These are phyloP conservation scores for Pluteus cervinus DNA, from an alignment of 768 basidiomycete species.

Conservation along the genomic window DNA sequence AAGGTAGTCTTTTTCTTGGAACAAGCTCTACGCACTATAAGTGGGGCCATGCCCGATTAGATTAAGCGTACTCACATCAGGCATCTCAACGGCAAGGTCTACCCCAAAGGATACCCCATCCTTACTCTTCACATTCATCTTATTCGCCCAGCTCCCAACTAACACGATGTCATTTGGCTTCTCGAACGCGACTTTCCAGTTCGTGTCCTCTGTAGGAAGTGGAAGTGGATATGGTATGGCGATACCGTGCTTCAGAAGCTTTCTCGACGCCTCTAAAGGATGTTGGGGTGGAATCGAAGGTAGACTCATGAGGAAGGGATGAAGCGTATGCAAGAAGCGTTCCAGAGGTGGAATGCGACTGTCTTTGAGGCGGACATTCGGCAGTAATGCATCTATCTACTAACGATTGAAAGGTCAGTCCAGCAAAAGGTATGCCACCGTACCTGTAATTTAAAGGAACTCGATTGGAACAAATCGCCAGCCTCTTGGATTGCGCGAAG, in stretches of 20 bases:
- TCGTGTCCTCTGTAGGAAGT: slow-evolving; percentile 67
- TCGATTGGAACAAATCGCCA: slow-evolving; percentile 67
- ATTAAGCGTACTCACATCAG: slow-evolving; percentile 44
- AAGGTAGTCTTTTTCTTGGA: slow-evolving; percentile 93
- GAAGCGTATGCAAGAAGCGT: slow-evolving; percentile 60
- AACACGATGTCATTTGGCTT: slow-evolving; percentile 71
- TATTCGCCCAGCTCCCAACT: slow-evolving; percentile 84
- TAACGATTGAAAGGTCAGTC: slow-evolving; percentile 4
- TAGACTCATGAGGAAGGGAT: slow-evolving; percentile 56
- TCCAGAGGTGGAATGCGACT: slow-evolving; percentile 55
- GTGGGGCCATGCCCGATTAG: slow-evolving; percentile 9
- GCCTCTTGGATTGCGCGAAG: slow-evolving; percentile 69
- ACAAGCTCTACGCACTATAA: slow-evolving; percentile 49
- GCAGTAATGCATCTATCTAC: slow-evolving; percentile 77
- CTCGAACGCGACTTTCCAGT: slow-evolving; percentile 86
- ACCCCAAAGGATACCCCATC: slow-evolving; percentile 62
- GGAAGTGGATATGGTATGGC: slow-evolving; percentile 68
- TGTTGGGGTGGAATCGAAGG: slow-evolving; percentile 52
- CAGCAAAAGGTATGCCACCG: slow-evolving; percentile 6
- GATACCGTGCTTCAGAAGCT: slow-evolving; percentile 46
- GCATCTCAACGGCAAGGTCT: slow-evolving; percentile 86
- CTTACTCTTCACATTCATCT: slow-evolving; percentile 65
- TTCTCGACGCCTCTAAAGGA: slow-evolving; percentile 59
- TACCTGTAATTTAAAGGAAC: slow-evolving; percentile 82
- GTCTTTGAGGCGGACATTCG: slow-evolving; percentile 65